phyloP scores from a whole-genome alignment of 768 basidiomycete genomes.

The Cystobasidium ongulense region DNA sequence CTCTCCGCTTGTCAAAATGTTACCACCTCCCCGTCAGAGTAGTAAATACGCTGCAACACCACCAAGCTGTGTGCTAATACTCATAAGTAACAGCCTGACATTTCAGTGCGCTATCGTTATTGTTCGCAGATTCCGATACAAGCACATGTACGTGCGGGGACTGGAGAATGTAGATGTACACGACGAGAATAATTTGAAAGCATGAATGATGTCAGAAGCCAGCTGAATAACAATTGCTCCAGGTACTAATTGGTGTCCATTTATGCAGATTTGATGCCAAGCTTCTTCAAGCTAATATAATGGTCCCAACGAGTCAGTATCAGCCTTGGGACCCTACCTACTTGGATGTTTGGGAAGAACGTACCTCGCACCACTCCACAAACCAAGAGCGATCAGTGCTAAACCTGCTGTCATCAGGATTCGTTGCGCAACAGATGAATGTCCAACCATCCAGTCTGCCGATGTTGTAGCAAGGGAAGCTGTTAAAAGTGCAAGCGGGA shows the following conservation, averaged over 20 bases:
- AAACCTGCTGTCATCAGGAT: constrained; percentile 18
- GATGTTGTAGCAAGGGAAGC: constrained; percentile 33
- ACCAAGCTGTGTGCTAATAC: too few species aligned
- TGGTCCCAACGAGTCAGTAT: background rate
- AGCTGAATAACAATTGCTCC: background rate
- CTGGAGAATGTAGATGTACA: background rate
- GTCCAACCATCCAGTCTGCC: constrained; percentile 32
- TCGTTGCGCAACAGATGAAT: constrained; percentile 21
- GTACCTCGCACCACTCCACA: constrained; percentile 25
- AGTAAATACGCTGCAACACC: too few species aligned
- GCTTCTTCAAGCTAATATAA: constrained; percentile 30
- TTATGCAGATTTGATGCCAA: constrained; percentile 26
- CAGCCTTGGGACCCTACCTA: background rate
- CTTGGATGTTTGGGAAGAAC: background rate
- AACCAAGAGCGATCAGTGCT: background rate
- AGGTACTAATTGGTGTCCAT: too few species aligned
- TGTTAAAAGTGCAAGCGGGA: constrained; percentile 31
- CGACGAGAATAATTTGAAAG: background rate
- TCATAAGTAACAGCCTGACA: too few species aligned
- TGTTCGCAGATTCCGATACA: too few species aligned
- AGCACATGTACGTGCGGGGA: too few species aligned
- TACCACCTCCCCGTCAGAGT: too few species aligned
- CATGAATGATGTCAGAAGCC: background rate
- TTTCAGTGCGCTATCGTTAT: too few species aligned
- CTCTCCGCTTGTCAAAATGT: too few species aligned